phyloP scores from a whole-genome alignment of 1,139 yeast species.

The Saccharomycopsis hybrid region DNA sequence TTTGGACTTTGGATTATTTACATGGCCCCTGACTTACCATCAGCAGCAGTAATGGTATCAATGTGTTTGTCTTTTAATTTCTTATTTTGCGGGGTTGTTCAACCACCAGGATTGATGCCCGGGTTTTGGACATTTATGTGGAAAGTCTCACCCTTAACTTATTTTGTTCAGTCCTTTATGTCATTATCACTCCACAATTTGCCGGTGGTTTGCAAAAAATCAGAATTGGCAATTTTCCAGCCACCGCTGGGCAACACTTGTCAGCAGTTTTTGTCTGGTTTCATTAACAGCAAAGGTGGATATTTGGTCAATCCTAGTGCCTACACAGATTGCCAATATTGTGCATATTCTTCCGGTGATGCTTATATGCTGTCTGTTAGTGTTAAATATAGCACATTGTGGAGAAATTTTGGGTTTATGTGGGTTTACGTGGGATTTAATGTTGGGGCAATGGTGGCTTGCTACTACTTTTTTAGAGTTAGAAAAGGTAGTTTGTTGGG shows the following conservation, averaged over 20 bases:
- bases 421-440: constrained; percentile 54
- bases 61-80: constrained; percentile 48
- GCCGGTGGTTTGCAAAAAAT: constrained; percentile 27
- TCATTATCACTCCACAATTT: constrained; percentile 26
- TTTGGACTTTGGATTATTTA: constrained; percentile 50
- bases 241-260: constrained; percentile 33
- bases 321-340: constrained; percentile 51
- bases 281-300: constrained; percentile 33
- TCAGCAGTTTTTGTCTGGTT: constrained; percentile 41
- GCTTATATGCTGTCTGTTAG: constrained; percentile 38
- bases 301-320: constrained; percentile 48
- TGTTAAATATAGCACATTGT: constrained; percentile 40
- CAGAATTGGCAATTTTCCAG: constrained; percentile 28
- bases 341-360: constrained; percentile 49
- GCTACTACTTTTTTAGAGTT: constrained; percentile 37
- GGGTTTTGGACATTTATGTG: constrained; percentile 56
- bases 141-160: constrained; percentile 37
- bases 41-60: constrained; percentile 53
- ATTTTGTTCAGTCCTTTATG: constrained; percentile 25
- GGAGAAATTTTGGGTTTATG: constrained; percentile 64
- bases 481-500: constrained; percentile 3
- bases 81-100: constrained; percentile 59
- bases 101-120: constrained; percentile 51
- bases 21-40: constrained; percentile 54
- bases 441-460: constrained; percentile 37